Evolutionary conservation across 345 rosid genomes (phyloP), one percentile per base, ranked within the genome.

Genomic region (Pistacia vera): DNA sequence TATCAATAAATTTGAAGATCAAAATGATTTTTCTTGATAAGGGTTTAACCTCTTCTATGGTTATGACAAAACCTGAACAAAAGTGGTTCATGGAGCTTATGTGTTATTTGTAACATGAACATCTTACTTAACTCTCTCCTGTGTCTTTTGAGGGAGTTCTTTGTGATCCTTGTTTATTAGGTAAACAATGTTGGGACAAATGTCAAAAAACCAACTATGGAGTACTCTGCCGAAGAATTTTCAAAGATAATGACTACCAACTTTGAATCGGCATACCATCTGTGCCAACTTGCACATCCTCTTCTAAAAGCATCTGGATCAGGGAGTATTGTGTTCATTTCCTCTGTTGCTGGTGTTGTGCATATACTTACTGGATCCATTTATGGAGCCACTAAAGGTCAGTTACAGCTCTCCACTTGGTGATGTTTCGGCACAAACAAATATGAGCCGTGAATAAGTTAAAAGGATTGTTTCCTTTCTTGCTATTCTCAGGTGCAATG

Each of bases 101-200:
- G 12, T 38, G 22, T 35, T 36, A 36, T 18, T 63, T 63, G 8
- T 63, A 16, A 60, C 5, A 25, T 28, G 30, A 48, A 35, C 10
- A 12, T 12, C 22, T 66, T 8, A 51, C 20, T 25, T 44, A n/a
- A 4, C 30, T 46, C 9, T 44, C 2, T 22, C 6, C 16, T 4
- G 2, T 20, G 7, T 4, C 17, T 25, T 51, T 41, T 56, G 66
- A 18, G 60, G 62, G 44, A 55, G 52, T 33, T 48, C 30, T 13
- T 2, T 36, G 18, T 71, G 75, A 5, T 74, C 64, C 73, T 78
- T 58, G 16, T 78, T 70, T 57, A 51, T 28, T 73, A 95, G 99
- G 79, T 96, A 36, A 93, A 93, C 87, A 93, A 96, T 86, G 94
- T 87, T 33, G 99, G 98, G 66, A 93, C 92, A 8, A 92, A 93